Evolutionary conservation across 768 basidiomycete genomes (phyloP).

Genomic region (Aureoboletus auriporus): DNA sequence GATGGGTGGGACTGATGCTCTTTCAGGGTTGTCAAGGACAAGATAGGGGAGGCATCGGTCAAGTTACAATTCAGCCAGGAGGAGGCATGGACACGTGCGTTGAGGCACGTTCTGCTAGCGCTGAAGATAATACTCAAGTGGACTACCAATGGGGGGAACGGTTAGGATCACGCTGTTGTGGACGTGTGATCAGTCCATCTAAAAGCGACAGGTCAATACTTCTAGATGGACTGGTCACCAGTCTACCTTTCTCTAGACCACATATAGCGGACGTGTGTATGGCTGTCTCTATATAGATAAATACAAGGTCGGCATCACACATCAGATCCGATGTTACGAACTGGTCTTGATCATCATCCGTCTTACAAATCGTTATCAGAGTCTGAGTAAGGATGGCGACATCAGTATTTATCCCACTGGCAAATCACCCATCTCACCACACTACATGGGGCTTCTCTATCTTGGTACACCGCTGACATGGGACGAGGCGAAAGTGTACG

Average conservation of each 20-base stretch:
- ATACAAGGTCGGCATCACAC: no score
- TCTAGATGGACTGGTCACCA: no score
- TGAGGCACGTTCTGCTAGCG: constrained; percentile 86
- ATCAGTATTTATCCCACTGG: constrained; percentile 1
- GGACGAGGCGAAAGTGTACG: constrained; percentile 83
- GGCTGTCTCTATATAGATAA: no score
- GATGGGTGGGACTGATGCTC: not conserved
- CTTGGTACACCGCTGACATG: constrained; percentile 92
- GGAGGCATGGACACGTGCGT: constrained; percentile 91
- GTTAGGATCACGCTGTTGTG: constrained; percentile 27
- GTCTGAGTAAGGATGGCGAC: constrained; percentile 15
- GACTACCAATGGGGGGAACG: constrained; percentile 74
- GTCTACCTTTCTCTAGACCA: no score
- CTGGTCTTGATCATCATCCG: not conserved
- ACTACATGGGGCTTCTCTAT: constrained; percentile 82
- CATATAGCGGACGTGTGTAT: no score
- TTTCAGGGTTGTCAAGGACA: constrained; percentile 82
- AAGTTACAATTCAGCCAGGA: constrained; percentile 94
- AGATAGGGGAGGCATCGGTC: constrained; percentile 92
- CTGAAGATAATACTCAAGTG: constrained; percentile 86
- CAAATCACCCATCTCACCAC: not conserved
- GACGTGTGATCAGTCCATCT: no score
- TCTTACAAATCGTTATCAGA: constrained; percentile 19
- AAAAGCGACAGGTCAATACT: no score
- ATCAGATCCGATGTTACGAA: not conserved